These are phyloP conservation scores for Colletotrichum tropicicola DNA, from an alignment of 2,329 filamentous ascomycete genomes.

Conservation along the genomic window DNA sequence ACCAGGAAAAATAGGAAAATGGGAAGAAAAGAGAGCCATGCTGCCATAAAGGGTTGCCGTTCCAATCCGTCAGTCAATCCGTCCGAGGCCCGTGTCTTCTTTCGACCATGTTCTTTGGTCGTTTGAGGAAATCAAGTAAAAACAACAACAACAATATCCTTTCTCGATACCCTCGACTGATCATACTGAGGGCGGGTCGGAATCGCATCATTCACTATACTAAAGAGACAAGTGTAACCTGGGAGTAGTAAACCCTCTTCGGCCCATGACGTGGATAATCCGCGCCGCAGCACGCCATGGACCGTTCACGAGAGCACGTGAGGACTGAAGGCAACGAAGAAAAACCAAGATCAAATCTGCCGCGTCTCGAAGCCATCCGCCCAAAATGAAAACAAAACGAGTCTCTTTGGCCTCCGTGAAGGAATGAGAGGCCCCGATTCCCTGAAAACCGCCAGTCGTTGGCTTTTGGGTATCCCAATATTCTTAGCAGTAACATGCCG, in stretches of 20 bases:
- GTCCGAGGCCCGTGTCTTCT: no score
- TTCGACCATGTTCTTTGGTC: no score
- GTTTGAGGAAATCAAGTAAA: no score
- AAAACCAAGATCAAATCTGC: background rate
- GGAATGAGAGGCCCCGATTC: background rate
- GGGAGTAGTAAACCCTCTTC: background rate
- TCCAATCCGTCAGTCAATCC: no score
- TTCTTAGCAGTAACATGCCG: slow-evolving; percentile 18
- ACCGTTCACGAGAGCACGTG: background rate
- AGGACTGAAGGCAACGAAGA: background rate
- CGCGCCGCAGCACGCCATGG: slow-evolving; percentile 4
- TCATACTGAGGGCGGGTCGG: no score
- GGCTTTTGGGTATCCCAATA: slow-evolving; percentile 29
- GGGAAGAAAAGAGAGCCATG: no score
- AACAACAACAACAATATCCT: no score
- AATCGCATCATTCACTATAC: background rate
- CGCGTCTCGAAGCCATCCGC: background rate
- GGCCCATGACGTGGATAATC: background rate
- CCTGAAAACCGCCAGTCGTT: slow-evolving; percentile 17
- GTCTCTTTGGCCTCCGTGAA: background rate
- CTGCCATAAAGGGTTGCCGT: no score
- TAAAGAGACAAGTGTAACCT: no score
- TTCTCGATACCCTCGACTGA: no score
- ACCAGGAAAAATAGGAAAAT: no score
- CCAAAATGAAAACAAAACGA: background rate